phyloP scores from a whole-genome alignment of 2,329 filamentous ascomycete species.

The Fusarium lateritium region DNA sequence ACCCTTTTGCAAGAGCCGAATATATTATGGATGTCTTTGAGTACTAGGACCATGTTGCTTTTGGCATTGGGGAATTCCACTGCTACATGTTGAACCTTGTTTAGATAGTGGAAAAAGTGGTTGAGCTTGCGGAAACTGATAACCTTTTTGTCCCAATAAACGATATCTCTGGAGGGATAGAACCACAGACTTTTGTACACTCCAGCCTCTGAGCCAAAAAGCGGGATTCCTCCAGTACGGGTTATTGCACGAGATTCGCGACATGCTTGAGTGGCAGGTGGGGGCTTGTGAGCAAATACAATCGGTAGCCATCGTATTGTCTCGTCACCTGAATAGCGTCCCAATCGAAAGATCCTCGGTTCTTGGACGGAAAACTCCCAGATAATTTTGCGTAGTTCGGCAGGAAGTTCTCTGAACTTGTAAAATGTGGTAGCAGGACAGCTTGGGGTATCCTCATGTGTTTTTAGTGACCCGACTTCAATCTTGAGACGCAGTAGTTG shows the following conservation, averaged over 20 bases:
- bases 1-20: neutral
- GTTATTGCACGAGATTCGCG: neutral
- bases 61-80: neutral
- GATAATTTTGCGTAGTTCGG: neutral
- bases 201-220: neutral
- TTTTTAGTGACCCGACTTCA: neutral
- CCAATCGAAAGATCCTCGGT: constrained; percentile 6
- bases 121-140: neutral
- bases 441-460: neutral
- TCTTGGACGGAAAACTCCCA: neutral
- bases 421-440: constrained; percentile 6
- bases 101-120: neutral
- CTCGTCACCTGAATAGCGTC: neutral
- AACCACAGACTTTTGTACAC: constrained; percentile 10
- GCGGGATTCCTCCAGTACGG: fast-evolving
- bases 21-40: neutral
- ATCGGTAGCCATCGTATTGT: neutral
- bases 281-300: constrained; percentile 5
- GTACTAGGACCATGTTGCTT: neutral
- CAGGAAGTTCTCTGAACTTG: neutral
- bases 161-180: neutral
- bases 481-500: neutral
- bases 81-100: neutral
- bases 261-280: constrained; percentile 4
- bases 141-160: constrained; percentile 4